Conservation (phyloP, 106 monocot species). For the Dendrobium catenatum region DNA sequence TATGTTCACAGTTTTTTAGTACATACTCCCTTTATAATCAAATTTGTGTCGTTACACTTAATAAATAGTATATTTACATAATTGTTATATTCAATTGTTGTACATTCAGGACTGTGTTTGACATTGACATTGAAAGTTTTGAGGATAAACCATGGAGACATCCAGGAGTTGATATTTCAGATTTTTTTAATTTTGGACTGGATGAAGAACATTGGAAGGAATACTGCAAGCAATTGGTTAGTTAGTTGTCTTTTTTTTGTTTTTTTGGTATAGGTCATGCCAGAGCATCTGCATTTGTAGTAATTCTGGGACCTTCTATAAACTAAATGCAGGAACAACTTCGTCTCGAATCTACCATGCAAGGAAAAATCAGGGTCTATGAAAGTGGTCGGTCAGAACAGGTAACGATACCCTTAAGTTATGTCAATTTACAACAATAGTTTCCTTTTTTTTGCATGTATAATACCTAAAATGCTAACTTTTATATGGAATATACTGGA, state of each 20-base stretch:
- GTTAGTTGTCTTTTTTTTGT: slow-evolving; percentile 1
- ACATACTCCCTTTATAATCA: background rate
- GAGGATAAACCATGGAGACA: slow-evolving; percentile 94
- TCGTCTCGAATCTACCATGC: slow-evolving; percentile 93
- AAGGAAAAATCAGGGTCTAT: slow-evolving; percentile 95
- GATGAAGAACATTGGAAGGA: slow-evolving; percentile 90
- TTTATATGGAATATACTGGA: background rate
- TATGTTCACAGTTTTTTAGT: background rate
- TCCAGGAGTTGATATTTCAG: slow-evolving; percentile 82
- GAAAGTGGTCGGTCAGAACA: slow-evolving; percentile 91
- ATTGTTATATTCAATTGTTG: slow-evolving; percentile 5
- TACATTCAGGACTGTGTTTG: slow-evolving; percentile 83
- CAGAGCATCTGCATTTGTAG: background rate
- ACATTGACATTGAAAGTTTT: slow-evolving; percentile 84
- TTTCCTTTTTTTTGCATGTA: background rate
- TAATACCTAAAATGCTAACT: background rate
- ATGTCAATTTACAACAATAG: background rate
- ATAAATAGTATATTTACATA: background rate
- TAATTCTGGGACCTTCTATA: slow-evolving; percentile 1
- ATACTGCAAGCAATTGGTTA: slow-evolving; percentile 75
- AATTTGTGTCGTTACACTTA: background rate
- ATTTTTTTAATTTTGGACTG: slow-evolving; percentile 92
- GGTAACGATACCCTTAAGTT: slow-evolving; percentile 21
- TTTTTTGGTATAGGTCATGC: background rate
- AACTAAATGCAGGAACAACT: slow-evolving; percentile 63